Evolutionary conservation across 768 basidiomycete species (phyloP).

Genomic region (Terana coerulea): DNA sequence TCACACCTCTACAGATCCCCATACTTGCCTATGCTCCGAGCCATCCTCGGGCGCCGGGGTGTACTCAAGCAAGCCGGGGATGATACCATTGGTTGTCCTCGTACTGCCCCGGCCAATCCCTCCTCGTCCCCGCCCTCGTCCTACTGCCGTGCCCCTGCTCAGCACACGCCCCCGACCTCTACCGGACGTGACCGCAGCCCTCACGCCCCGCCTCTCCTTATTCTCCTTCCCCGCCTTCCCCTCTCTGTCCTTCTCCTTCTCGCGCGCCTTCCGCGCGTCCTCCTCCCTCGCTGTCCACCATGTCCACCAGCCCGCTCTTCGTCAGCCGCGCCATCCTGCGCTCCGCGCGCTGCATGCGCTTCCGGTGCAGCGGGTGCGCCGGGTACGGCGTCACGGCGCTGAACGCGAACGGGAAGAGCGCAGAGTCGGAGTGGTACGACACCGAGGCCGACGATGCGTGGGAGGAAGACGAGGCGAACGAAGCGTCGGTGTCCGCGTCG

Average conservation of each 20-base stretch:
- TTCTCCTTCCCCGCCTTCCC: constrained; percentile 2
- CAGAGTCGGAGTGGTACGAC: constrained; percentile 11
- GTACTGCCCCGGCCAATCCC: too few species aligned
- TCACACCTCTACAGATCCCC: constrained; percentile 6
- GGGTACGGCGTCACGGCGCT: constrained; percentile 25
- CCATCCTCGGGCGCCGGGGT: background rate
- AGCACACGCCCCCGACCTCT: too few species aligned
- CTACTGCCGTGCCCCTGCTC: too few species aligned
- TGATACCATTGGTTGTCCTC: background rate
- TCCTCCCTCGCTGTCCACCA: constrained; percentile 23
- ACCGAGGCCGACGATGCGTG: background rate
- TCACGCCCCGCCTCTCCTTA: too few species aligned
- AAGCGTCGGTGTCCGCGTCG: background rate
- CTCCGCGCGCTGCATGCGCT: constrained; percentile 25
- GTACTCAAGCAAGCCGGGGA: background rate
- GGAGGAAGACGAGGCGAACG: background rate
- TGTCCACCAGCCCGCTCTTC: constrained; percentile 19
- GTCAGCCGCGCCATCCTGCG: constrained; percentile 23
- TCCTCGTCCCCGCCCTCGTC: too few species aligned
- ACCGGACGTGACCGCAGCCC: too few species aligned
- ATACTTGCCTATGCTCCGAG: background rate
- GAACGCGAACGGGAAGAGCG: constrained; percentile 18
- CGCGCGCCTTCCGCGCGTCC: constrained; percentile 13
- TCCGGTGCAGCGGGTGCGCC: constrained; percentile 21
- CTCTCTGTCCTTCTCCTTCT: constrained; percentile 9